Conservation (phyloP, 306 rosid species). For the Pachyrhizus erosus region DNA sequence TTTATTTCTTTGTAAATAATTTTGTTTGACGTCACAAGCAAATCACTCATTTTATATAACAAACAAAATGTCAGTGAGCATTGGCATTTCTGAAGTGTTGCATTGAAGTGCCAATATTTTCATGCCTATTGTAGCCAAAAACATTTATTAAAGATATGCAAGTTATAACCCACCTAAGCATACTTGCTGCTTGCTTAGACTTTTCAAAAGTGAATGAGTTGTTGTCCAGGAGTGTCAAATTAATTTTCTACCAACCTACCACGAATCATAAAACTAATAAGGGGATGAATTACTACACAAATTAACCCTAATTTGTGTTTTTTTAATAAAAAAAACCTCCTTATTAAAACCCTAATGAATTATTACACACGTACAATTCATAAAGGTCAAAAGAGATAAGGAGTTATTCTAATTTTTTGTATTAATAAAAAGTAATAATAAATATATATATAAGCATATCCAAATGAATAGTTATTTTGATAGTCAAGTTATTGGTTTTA, state of each 20-base stretch:
- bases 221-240: background rate
- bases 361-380: no score
- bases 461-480: no score
- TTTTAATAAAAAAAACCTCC: no score
- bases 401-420: no score
- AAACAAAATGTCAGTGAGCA: background rate
- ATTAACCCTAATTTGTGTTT: background rate
- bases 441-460: no score
- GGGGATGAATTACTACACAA: background rate
- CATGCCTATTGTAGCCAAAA: background rate
- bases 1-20: background rate
- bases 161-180: background rate
- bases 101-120: background rate
- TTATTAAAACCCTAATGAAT: no score
- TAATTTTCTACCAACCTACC: constrained; percentile 1
- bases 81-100: constrained; percentile 1
- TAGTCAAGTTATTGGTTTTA: background rate
- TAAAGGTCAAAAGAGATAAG: no score
- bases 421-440: no score
- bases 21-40: background rate
- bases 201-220: background rate
- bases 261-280: background rate
- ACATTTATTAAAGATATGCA: constrained; percentile 9
- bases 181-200: background rate
- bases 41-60: background rate